These are phyloP conservation scores for Flaveria ramosissima DNA, from an alignment of 129 eudicot species.

Conservation along the genomic window DNA sequence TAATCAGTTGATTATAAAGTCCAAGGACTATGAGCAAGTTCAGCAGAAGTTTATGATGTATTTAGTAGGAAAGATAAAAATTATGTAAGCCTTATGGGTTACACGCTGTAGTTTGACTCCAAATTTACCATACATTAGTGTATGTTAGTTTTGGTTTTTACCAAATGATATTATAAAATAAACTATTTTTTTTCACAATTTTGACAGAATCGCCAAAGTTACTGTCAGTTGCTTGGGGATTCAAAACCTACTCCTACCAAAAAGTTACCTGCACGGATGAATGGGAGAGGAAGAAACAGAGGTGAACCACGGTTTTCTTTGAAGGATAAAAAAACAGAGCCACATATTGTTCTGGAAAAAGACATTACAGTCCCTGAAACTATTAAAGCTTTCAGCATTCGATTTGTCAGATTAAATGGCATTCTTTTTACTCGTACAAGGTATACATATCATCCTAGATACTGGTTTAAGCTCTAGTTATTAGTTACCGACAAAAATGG, in stretches of 20 bases:
- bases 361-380: conserved; percentile 44
- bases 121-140: not conserved
- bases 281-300: conserved; percentile 78
- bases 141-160: not conserved
- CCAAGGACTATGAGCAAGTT: not conserved
- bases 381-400: conserved; percentile 59
- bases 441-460: conserved; percentile 31
- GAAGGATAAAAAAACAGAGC: conserved; percentile 58
- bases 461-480: not conserved
- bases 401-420: conserved; percentile 84
- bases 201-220: conserved; percentile 90
- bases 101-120: not conserved
- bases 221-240: conserved; percentile 64
- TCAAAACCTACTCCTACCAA: conserved; percentile 57
- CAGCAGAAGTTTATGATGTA: not conserved
- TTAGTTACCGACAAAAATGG: not conserved
- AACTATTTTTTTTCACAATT: not conserved
- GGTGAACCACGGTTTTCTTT: conserved; percentile 48
- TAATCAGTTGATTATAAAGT: not conserved
- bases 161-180: too few relatives aligned
- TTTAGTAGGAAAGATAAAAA: not conserved
- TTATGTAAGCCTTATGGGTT: not conserved
- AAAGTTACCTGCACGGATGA: conserved; percentile 44
- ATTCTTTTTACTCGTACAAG: conserved; percentile 96
- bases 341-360: conserved; percentile 45